phyloP scores from a whole-genome alignment of 2,329 filamentous ascomycete genomes.

The Zasmidium citrigriseum region DNA sequence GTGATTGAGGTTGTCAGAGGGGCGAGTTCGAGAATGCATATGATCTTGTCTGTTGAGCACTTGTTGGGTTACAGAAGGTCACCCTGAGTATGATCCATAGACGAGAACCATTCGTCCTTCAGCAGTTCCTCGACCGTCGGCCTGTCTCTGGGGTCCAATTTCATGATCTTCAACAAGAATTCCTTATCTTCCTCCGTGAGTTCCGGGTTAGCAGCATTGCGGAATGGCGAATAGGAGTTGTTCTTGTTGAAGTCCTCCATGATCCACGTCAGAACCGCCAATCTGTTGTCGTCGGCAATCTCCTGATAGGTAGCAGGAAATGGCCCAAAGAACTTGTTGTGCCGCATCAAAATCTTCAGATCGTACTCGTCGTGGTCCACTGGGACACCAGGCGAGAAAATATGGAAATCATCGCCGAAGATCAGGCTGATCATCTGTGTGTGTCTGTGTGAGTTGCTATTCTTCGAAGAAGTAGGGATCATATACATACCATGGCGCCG shows the following conservation, averaged over 20 bases:
- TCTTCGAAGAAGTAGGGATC: neutral
- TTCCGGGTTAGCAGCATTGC: slow-evolving; percentile 27
- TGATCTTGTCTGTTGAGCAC: too few relatives aligned
- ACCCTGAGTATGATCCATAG: too few relatives aligned
- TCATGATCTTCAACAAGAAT: slow-evolving; percentile 48
- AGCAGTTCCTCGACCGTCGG: slow-evolving; percentile 42
- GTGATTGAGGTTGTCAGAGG: too few relatives aligned
- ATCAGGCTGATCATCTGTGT: slow-evolving; percentile 31
- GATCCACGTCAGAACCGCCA: slow-evolving; percentile 1
- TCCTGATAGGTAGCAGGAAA: slow-evolving; percentile 27
- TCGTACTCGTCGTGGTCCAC: slow-evolving; percentile 27
- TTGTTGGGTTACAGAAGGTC: too few relatives aligned
- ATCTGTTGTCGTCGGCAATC: slow-evolving; percentile 22
- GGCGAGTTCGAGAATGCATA: neutral
- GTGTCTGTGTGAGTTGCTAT: neutral
- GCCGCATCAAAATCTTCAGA: slow-evolving; percentile 25
- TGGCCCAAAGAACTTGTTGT: slow-evolving; percentile 30
- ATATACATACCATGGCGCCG: slow-evolving; percentile 36
- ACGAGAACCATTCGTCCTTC: slow-evolving; percentile 40
- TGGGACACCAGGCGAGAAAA: slow-evolving; percentile 25
- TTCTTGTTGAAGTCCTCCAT: slow-evolving; percentile 10
- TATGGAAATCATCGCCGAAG: slow-evolving; percentile 27
- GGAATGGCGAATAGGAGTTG: slow-evolving; percentile 23
- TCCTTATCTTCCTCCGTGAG: slow-evolving; percentile 34
- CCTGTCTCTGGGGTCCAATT: slow-evolving; percentile 45